Conservation (phyloP, 2,329 filamentous ascomycete species). For the Pestalotiopsis sp. region DNA sequence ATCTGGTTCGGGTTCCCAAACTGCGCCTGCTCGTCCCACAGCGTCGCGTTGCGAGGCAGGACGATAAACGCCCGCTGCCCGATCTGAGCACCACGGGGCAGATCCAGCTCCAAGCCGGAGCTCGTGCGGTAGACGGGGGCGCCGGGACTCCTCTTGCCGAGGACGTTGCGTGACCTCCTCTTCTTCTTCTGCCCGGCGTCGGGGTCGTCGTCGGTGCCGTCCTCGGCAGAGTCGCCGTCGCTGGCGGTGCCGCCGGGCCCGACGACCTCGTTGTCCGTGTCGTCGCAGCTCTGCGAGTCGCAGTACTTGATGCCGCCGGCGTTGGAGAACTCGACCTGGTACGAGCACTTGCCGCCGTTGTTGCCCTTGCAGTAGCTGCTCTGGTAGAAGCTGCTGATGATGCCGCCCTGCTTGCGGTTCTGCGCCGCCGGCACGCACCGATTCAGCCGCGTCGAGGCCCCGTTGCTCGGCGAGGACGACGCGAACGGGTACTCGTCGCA, state of each 20-base stretch:
- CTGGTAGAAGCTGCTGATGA: slow-evolving; percentile 9
- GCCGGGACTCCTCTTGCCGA: background rate
- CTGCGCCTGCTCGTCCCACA: slow-evolving; percentile 12
- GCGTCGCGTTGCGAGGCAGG: slow-evolving; percentile 10
- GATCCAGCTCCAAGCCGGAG: slow-evolving; percentile 10
- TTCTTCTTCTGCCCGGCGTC: background rate
- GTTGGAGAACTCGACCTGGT: slow-evolving; percentile 2
- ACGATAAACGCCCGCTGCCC: slow-evolving; percentile 13
- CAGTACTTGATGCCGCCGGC: slow-evolving; percentile 4
- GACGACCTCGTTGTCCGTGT: background rate
- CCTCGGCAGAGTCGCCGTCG: background rate
- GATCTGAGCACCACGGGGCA: slow-evolving; percentile 6
- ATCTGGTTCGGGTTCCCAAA: slow-evolving; percentile 7
- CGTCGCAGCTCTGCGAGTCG: background rate
- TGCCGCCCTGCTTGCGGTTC: slow-evolving; percentile 13
- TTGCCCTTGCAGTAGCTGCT: slow-evolving; percentile 11
- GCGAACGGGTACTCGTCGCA: background rate
- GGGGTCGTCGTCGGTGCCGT: background rate
- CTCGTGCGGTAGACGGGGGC: slow-evolving; percentile 11
- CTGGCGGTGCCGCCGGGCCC: background rate
- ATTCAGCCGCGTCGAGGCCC: background rate
- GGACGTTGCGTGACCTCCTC: background rate
- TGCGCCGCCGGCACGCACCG: slow-evolving; percentile 11
- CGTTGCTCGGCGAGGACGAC: background rate
- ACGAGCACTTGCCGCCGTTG: slow-evolving; percentile 9